Evolutionary conservation across 2,329 filamentous ascomycete species (phyloP).

Genomic region (Fusarium heterosporum): DNA sequence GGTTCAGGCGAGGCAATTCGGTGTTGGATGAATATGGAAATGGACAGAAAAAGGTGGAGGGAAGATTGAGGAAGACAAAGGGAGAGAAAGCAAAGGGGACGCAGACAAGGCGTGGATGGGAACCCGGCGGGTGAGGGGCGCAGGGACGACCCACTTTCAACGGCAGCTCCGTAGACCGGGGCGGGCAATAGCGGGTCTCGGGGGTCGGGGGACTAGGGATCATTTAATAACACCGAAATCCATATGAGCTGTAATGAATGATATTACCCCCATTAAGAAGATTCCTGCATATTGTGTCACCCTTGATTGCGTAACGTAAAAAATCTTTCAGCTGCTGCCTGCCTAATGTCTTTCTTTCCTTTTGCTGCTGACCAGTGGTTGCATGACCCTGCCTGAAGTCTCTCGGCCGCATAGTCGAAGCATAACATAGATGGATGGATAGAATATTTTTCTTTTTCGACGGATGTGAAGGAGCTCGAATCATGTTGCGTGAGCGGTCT

Average conservation of each 20-base stretch:
- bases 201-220: constrained; percentile 13
- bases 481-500: neutral
- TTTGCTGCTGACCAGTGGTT: constrained; percentile 6
- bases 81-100: constrained; percentile 11
- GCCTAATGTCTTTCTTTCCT: neutral
- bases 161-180: constrained; percentile 10
- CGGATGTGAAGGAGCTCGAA: neutral
- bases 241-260: neutral
- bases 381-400: neutral
- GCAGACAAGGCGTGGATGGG: constrained; percentile 16
- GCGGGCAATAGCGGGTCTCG: constrained; percentile 31
- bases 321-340: neutral
- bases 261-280: neutral
- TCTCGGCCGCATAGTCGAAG: constrained; percentile 12
- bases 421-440: neutral
- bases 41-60: constrained; percentile 9
- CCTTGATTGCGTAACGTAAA: neutral
- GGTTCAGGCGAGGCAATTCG: constrained; percentile 8
- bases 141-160: constrained; percentile 25
- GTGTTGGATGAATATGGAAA: constrained; percentile 24
- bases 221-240: constrained; percentile 2
- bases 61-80: constrained; percentile 1
- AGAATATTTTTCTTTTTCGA: constrained; percentile 2
- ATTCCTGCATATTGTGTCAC: neutral
- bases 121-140: constrained; percentile 29